Evolutionary conservation across 2,329 filamentous ascomycete genomes (phyloP).

Genomic region (Monosporascus cannonballus): DNA sequence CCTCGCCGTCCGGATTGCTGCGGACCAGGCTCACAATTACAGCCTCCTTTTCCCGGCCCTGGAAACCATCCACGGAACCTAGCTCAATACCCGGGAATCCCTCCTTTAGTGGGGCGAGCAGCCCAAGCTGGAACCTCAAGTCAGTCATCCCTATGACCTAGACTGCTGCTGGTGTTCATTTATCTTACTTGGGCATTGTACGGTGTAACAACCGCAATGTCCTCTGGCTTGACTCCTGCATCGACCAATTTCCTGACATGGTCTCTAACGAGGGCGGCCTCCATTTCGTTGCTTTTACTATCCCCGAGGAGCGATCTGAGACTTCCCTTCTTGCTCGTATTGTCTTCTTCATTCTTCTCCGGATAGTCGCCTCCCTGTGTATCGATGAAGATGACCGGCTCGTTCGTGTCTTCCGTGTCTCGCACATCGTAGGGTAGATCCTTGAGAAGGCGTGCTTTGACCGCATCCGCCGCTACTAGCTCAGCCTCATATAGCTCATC

Average conservation of each 20-base stretch:
- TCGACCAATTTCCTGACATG: constrained; percentile 73
- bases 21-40: constrained; percentile 90
- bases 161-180: constrained; percentile 84
- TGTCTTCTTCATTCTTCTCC: constrained; percentile 73
- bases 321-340: constrained; percentile 42
- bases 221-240: constrained; percentile 72
- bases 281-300: constrained; percentile 65
- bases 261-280: constrained; percentile 71
- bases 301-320: constrained; percentile 48
- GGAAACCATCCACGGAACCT: constrained; percentile 96
- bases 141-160: constrained; percentile 51
- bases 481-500: constrained; percentile 78
- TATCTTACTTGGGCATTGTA: constrained; percentile 80
- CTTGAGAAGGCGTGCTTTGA: constrained; percentile 67
- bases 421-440: constrained; percentile 72
- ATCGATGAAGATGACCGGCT: constrained; percentile 89
- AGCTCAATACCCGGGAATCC: constrained; percentile 79
- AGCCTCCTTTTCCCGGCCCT: constrained; percentile 94
- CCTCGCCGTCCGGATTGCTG: constrained; percentile 80
- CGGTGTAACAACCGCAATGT: constrained; percentile 90
- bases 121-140: constrained; percentile 51
- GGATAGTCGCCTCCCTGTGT: constrained; percentile 92
- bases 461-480: constrained; percentile 73
- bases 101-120: constrained; percentile 76
- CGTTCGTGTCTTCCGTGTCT: constrained; percentile 78